A percentile compares a stretch with the other conserved stretches of the same genome.
phyloP scores from a whole-genome alignment of 2,329 filamentous ascomycete genomes.

The Verticillium nubilum region DNA sequence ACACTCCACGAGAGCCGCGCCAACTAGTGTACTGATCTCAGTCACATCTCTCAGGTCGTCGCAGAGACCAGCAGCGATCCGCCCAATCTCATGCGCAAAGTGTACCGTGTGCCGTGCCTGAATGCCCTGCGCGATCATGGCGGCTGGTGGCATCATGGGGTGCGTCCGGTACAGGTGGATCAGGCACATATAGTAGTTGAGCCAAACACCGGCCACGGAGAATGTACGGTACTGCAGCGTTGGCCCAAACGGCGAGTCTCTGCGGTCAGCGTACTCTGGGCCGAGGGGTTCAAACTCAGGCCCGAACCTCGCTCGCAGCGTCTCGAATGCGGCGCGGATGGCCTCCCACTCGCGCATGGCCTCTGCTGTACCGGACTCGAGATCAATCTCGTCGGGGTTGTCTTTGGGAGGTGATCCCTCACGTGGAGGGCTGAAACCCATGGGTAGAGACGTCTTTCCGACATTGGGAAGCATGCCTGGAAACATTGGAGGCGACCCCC shows the following conservation, averaged over 20 bases:
- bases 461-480: constrained; percentile 51
- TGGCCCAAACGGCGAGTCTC: constrained; percentile 71
- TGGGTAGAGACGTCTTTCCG: constrained; percentile 43
- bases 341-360: constrained; percentile 74
- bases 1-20: constrained; percentile 76
- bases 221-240: constrained; percentile 79
- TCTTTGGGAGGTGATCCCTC: constrained; percentile 37
- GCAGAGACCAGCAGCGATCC: constrained; percentile 69
- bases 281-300: constrained; percentile 71
- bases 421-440: constrained; percentile 48
- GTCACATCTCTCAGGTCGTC: constrained; percentile 45
- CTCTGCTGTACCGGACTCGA: constrained; percentile 59
- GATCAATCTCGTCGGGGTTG: constrained; percentile 46
- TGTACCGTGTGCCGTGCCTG: constrained; percentile 65
- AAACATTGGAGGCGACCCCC: constrained; percentile 40
- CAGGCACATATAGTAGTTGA: constrained; percentile 77
- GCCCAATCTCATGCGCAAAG: constrained; percentile 70
- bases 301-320: constrained; percentile 61
- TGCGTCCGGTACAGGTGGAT: constrained; percentile 80
- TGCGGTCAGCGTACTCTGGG: constrained; percentile 57
- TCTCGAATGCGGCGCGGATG: constrained; percentile 65
- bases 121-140: constrained; percentile 79
- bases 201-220: constrained; percentile 83
- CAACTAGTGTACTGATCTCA: constrained; percentile 70
- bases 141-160: constrained; percentile 84